Base-by-base conservation (phyloP, 2,329 filamentous ascomycete species). In the Venturia pyrina region DNA sequence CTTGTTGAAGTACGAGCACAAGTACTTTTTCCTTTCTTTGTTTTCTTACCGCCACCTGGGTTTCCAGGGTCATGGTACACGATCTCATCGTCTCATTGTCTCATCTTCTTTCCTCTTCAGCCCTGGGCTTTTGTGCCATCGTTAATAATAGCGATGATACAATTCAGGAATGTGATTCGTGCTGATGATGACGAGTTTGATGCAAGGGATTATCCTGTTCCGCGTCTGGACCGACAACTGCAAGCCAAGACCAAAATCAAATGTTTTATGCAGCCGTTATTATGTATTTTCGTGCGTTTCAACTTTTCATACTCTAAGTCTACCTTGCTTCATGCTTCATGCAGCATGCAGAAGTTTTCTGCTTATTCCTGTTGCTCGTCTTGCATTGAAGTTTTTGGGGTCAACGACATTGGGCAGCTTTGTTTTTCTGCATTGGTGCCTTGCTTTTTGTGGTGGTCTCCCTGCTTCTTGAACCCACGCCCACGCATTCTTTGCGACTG, bases 1-100 rank as follows among this genome's bases (percentile, higher is more conserved):
- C 5, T 24, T 6, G 50, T 6, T 5, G 7, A 15, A 59, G 53
- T 37, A 59, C 32, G 53, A 37, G 1, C 53, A 10, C 53, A 19
- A 59, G 53, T 32, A n/a, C 37, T 56, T 15, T 32, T 37, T 32
- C 8, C 37, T 34, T 15, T 56, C n/a, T 59, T 59, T 59, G 53
- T 59, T 59, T 59, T 59, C 53, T 59, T 8, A 59, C 53, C 53
- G 32, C 53, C 53, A 59, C 15, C 53, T 59, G 53, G 53, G 53
- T 59, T 59, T 59, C 32, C 53, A n/a, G 53, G 53, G 37, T 59
- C 53, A 15, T 37, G 53, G 28, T 59, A 59, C 21, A 3, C 37
- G 28, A 59, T 59, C 53, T 37, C 28, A 34, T 37, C 21, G 32
- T 37, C 53, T 59, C 53, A 15, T 40, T n/a, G n/a, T n/a, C n/a